Evolutionary conservation across 257 asterid species (phyloP), one percentile per base, ranked within the genome.

Genomic region (Ligustrum vulgare): DNA sequence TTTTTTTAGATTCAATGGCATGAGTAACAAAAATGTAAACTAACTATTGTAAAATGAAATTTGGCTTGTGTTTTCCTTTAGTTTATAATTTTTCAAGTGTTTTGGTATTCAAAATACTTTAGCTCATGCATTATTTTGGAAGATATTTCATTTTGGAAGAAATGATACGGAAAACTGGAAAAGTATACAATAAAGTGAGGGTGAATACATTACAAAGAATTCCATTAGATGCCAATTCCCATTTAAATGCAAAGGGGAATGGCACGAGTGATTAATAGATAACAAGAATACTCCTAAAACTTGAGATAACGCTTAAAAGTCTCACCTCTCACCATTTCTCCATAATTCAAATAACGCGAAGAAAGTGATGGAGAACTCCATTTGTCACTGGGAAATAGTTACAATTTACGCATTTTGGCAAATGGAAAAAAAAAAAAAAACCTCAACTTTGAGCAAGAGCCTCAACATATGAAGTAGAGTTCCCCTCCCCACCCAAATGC

Each of bases 391-490:
- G 13, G 31, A 3, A 56, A 20, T 20, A 20, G 65, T 18, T n/a
- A 20, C 65, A 20, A 20, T 58, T 8, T 58, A 58, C 13, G 28
- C 33, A 58, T 58, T 41, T 58, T 23, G 66, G 66, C 7, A 58
- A 23, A 8, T 58, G 32, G n/a, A n/a, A n/a, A n/a, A n/a, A 58
- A 8, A 54, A 15, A 58, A 58, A 51, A 1, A 35, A 70, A 79
- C 86, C 86, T 83, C 77, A 70, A 68, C 47, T 80, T 74, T 70
- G 71, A 31, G 78, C 39, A 43, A 60, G 80, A 63, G 39, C 70
- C 34, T 33, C 54, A 23, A 45, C 68, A 56, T 72, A 34, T 12
- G 39, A 7, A 63, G 62, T 45, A 33, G 56, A 32, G 18, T 23
- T 15, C 43, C 33, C 68, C 18, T 4, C 66, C 66, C 66, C 33